Base-by-base conservation (phyloP, 2,329 filamentous ascomycete genomes). In the Pseudogymnoascus sp. region DNA sequence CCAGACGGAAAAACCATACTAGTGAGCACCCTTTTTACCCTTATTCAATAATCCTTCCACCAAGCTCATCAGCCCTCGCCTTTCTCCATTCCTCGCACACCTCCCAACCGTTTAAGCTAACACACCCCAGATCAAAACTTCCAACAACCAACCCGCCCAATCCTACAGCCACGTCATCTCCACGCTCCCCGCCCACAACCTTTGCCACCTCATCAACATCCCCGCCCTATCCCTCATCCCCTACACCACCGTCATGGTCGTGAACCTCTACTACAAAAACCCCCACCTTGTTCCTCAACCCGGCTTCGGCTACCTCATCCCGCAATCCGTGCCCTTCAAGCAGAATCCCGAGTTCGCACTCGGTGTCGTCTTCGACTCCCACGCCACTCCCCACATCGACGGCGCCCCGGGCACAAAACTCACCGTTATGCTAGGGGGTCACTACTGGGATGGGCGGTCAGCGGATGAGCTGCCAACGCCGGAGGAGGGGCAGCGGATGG, bases 271-370 rank as follows among this genome's bases (percentile, higher is more conserved):
- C 82, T 99, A 88, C 74, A 78, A 82, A 1, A 80, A 85, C 46
- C 81, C 86, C 5, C 72, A 84, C 63, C 77, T 96, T 37, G 80
- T 90, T 59, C 65, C 69, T 2, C 83, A 84, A 12, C 78, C 86
- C 31, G 95, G 93, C 16, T 96, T 97, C 72, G 95, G 95, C 67
- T 97, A 97, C 75, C 84, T 99, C 4, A 89, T 99, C 64, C 93
- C 95, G 1, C 85, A 86, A 64, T 86, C 86, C 14, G 81, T 90
- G 1, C 82, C 87, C 2, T 80, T 82, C 59, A 84, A 85, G 38
- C 81, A 91, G 67, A 96, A 96, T 72, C 89, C 90, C 1, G 90
- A 96, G 74, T 84, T 86, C 65, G 90, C 88, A 0, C 85, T 99
- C 5, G 95, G 95, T 66, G 93, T 97, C 61, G 89, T 97, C 65